Conservation (phyloP, 2,329 filamentous ascomycete species). For the Setomelanomma holmii region DNA sequence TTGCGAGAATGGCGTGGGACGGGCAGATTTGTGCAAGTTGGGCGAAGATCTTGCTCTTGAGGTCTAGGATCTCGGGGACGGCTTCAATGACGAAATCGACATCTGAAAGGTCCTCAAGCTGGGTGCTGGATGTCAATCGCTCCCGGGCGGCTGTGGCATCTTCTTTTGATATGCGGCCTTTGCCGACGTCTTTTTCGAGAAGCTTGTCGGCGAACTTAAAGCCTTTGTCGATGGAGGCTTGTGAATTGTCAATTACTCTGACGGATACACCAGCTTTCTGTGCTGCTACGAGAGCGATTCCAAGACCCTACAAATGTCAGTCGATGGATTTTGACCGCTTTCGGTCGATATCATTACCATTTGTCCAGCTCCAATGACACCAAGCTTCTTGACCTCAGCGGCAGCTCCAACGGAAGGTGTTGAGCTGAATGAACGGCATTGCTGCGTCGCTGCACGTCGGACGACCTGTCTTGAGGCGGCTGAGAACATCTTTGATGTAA, state of each 20-base stretch:
- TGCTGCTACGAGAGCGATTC: slow-evolving; percentile 93
- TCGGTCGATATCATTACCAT: slow-evolving; percentile 69
- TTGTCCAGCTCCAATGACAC: slow-evolving; percentile 92
- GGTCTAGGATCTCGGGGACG: slow-evolving; percentile 85
- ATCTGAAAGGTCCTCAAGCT: slow-evolving; percentile 77
- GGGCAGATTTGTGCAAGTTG: slow-evolving; percentile 82
- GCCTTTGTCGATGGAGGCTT: slow-evolving; percentile 86
- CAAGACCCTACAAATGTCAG: slow-evolving; percentile 72
- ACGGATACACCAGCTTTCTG: slow-evolving; percentile 84
- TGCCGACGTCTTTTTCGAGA: slow-evolving; percentile 88
- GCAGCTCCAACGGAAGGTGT: slow-evolving; percentile 64
- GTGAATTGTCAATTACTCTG: slow-evolving; percentile 81
- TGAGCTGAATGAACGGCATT: slow-evolving; percentile 70
- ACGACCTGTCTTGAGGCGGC: slow-evolving; percentile 37
- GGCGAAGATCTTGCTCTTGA: slow-evolving; percentile 89
- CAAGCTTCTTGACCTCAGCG: slow-evolving; percentile 82
- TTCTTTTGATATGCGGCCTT: slow-evolving; percentile 82
- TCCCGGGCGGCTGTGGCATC: slow-evolving; percentile 77
- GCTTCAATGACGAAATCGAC: slow-evolving; percentile 98
- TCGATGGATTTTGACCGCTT: neutral
- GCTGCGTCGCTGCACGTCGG: slow-evolving; percentile 30
- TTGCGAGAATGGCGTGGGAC: slow-evolving; percentile 87
- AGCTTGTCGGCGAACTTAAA: slow-evolving; percentile 93
- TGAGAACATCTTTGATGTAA: slow-evolving; percentile 38
- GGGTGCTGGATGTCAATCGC: slow-evolving; percentile 73